phyloP scores from a whole-genome alignment of 805 yeast genomes.

The Lipomyces chichibuensis region DNA sequence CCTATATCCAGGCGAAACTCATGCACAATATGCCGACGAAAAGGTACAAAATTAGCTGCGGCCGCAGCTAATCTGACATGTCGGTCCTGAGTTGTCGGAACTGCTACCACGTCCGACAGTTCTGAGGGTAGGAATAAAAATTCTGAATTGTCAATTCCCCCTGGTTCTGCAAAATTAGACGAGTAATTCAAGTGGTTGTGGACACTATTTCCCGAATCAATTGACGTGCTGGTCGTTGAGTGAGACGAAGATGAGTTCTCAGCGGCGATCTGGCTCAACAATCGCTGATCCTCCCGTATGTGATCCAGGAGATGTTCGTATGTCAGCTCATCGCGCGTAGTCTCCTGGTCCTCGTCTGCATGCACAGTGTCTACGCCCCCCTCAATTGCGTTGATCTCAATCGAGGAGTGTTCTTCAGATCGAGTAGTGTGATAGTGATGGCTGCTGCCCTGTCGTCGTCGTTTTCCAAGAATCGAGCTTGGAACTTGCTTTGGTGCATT shows the following conservation, averaged over 20 bases:
- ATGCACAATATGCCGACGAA: not conserved
- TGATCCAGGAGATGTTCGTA: not conserved
- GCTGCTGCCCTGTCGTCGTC: not conserved
- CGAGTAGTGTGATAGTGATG: not conserved
- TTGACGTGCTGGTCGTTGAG: not conserved
- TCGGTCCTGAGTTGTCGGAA: conserved; percentile 4
- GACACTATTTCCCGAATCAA: not conserved
- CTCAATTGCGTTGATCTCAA: not conserved
- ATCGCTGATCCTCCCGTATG: not conserved
- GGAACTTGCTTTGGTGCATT: not conserved
- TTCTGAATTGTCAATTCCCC: not conserved
- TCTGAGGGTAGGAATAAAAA: not conserved
- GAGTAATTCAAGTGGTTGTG: not conserved
- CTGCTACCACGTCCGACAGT: not conserved
- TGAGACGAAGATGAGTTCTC: not conserved
- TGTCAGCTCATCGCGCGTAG: not conserved
- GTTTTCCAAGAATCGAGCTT: not conserved
- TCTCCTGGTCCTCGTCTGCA: not conserved
- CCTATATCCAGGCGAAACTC: not conserved
- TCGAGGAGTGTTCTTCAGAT: not conserved
- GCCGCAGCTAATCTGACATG: not conserved
- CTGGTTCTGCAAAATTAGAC: not conserved
- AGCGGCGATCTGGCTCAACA: not conserved
- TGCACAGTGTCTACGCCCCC: not conserved
- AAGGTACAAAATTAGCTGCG: not conserved